These are phyloP conservation scores for Trichoderma atroviride DNA, from an alignment of 2,329 filamentous ascomycete species.

Conservation along the genomic window DNA sequence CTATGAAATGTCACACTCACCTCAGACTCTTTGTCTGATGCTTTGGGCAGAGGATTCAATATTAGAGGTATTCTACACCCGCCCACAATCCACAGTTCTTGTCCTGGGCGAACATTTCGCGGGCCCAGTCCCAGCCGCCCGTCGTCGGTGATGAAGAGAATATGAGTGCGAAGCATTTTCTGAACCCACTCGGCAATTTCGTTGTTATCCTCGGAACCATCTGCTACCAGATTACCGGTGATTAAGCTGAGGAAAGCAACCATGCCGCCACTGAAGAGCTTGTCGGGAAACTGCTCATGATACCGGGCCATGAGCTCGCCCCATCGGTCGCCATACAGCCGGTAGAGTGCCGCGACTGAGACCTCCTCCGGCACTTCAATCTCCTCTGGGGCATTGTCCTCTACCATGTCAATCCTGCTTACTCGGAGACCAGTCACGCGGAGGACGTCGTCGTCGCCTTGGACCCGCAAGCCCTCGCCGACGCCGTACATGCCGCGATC, in stretches of 20 bases:
- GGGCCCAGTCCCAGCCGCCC: slow-evolving; percentile 3
- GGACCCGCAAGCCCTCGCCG: slow-evolving; percentile 3
- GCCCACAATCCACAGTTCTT: slow-evolving; percentile 10
- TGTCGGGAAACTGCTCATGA: background rate
- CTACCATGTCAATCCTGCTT: background rate
- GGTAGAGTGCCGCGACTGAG: background rate
- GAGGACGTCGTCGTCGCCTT: background rate
- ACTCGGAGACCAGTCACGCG: background rate
- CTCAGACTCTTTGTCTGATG: background rate
- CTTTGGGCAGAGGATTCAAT: background rate
- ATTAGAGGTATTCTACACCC: slow-evolving; percentile 13
- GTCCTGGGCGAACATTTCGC: background rate
- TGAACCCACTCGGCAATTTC: background rate
- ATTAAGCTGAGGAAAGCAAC: slow-evolving; percentile 13
- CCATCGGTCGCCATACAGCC: slow-evolving; percentile 8
- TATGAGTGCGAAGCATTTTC: slow-evolving; percentile 5
- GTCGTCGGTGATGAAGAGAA: slow-evolving; percentile 9
- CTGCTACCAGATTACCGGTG: background rate
- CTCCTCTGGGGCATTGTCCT: background rate
- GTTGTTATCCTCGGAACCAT: background rate
- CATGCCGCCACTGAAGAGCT: background rate
- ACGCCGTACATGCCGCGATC: slow-evolving; percentile 3
- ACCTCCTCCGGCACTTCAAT: background rate
- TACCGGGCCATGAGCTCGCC: background rate
- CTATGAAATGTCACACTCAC: slow-evolving; percentile 11